Conservation (phyloP, 306 rosid species). For the Mimosa bimucronata region DNA sequence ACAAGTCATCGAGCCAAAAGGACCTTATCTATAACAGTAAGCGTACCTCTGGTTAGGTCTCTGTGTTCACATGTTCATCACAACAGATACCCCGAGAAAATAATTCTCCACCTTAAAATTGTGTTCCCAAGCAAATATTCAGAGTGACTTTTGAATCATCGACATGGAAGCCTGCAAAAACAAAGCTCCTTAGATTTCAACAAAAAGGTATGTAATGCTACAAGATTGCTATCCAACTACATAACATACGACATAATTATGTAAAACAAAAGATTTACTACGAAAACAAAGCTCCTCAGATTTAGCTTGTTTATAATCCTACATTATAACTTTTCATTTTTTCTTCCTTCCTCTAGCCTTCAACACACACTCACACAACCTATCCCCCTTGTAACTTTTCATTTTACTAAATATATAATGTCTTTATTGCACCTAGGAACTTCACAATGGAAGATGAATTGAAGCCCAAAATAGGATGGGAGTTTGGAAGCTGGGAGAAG, state of each 20-base stretch:
- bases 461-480: too few relatives aligned
- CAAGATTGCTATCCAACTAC: constrained; percentile 20
- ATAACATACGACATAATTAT: constrained; percentile 20
- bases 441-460: too few relatives aligned
- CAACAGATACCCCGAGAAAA: constrained; percentile 93
- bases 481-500: too few relatives aligned
- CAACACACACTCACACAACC: too few relatives aligned
- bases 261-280: not conserved
- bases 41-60: constrained; percentile 64
- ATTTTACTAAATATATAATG: too few relatives aligned
- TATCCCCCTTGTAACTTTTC: too few relatives aligned
- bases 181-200: constrained; percentile 39
- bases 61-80: constrained; percentile 82
- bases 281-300: constrained; percentile 9
- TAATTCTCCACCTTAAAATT: constrained; percentile 85
- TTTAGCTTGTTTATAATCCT: too few relatives aligned
- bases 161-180: constrained; percentile 85
- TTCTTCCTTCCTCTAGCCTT: too few relatives aligned
- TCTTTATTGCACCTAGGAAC: too few relatives aligned
- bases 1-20: not conserved
- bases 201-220: constrained; percentile 34
- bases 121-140: constrained; percentile 88
- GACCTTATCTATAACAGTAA: constrained; percentile 24
- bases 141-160: constrained; percentile 93
- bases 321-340: too few relatives aligned